Base-by-base conservation (phyloP, 345 rosid species). In the Trapa incisa region DNA sequence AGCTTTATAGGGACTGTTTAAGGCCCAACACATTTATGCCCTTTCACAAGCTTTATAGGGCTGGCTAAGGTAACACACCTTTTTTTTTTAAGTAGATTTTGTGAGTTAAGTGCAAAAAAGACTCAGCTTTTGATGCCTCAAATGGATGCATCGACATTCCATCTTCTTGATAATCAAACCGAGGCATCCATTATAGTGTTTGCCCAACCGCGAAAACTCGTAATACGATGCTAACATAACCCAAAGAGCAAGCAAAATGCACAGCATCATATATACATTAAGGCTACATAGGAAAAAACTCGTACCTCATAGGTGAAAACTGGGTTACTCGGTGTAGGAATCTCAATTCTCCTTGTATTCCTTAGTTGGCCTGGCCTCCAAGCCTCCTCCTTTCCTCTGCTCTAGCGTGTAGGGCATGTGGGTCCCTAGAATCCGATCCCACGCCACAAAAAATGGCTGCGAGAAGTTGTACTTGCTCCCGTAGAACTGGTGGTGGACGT, bases 361-460 rank as follows among this genome's bases (percentile, higher is more conserved):
- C 80, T 76, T 84, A 3, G 76, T 71, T 1, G 90, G 85, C 11
- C 78, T 79, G 1, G 93, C 87, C 81, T 89, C 94, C 16, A 89
- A 80, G 11, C 93, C 96, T 3, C 96, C 96, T 16, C 76, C 94
- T 54, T 67, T 76, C 70, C 89, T 83, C 77, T 80, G 83, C 88
- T 85, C 91, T 41, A 89, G 86, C 0, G 89, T 70, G 71, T 87
- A 89, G 11, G 96, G 88, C 96, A 89, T 89, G 38, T 89, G 82
- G 33, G 96, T 89, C 47, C 96, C 94, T 0, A 89, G 85, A 74
- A 89, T 83, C 80, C 81, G 77, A 71, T 89, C 96, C 96, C 96
- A 87, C 80, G 80, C 71, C 48, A 83, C 79, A 32, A 89, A 89
- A 80, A 87, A 89, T 13, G 94, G 91, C 72, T 84, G 96, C 5